Percentiles rank a stretch among this genome's conserved stretches.
phyloP scores from a whole-genome alignment of 192 early-diverging fungal genomes.

The Paraglomus brasilianum region DNA sequence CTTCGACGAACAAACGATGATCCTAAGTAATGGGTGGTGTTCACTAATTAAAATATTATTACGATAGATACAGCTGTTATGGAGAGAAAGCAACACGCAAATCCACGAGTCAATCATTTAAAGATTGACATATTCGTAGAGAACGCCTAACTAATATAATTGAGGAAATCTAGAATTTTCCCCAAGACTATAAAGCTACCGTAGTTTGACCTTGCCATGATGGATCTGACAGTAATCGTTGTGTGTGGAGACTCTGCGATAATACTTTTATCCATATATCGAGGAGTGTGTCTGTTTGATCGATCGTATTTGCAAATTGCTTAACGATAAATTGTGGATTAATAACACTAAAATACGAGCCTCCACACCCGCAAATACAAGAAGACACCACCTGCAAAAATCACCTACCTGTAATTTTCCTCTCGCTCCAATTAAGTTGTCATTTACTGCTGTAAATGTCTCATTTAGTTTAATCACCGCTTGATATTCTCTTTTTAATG shows the following conservation, averaged over 20 bases:
- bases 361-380: neutral
- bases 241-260: slow-evolving; percentile 40
- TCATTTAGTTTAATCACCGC: slow-evolving; percentile 12
- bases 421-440: slow-evolving; percentile 12
- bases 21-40: no score
- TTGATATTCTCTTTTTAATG: slow-evolving; percentile 6
- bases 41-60: no score
- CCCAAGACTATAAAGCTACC: no score
- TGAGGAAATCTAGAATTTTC: no score
- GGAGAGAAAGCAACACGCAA: no score
- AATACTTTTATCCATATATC: slow-evolving; percentile 46
- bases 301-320: slow-evolving; percentile 37
- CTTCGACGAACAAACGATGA: no score
- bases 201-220: slow-evolving; percentile 37
- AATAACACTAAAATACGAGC: neutral
- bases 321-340: neutral
- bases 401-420: slow-evolving; percentile 13
- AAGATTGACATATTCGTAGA: no score
- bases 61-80: no score
- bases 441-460: slow-evolving; percentile 20
- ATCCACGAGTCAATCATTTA: no score
- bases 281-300: slow-evolving; percentile 42
- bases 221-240: slow-evolving; percentile 37
- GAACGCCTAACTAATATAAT: no score
- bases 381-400: neutral